Evolutionary conservation across 805 yeast species (phyloP), one percentile per base, ranked within the genome.

Genomic region (Barnettozyma siamensis): DNA sequence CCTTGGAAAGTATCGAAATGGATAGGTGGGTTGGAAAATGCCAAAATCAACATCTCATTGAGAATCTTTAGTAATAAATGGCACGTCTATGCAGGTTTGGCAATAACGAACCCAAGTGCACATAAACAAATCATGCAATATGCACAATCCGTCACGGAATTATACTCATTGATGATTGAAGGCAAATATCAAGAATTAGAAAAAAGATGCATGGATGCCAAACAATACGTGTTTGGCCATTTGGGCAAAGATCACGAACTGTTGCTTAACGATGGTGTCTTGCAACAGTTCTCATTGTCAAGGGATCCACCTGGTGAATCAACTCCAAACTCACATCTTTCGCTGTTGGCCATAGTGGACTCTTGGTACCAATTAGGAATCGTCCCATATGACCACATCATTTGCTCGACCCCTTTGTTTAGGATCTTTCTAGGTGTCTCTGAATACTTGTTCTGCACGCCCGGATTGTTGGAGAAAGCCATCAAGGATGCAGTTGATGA

Each of bases 71-170:
- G 95, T 15, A 93, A 89, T 63, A 88, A 89, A 63, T 93, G 96
- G 95, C 99, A 93, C 60, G 98, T 93, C 24, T 93, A 93, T 58
- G 98, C 98, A 5, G 99, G 99, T 0, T 69, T 93, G 54, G 97
- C 98, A 9, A 91, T 93, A 50, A 84, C 96, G 2, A 93, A 93
- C 55, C 97, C 96, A 2, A 78, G 89, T 33, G 97, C 98, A 1
- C 97, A 91, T 56, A 76, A 74, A 31, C 98, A 93, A 63, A 83
- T 94, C 16, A 70, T 85, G 49, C 97, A 89, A 59, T 93, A 91
- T 59, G 83, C 98, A 2, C 74, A 76, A 28, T 84, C 95, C 1
- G 83, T 83, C 3, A 83, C 93, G 1, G 93, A 85, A 41, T 67
- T 93, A 34, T 89, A 83, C 59, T 76, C 91, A 21, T 63, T 93